Base-by-base conservation (phyloP, 2,329 filamentous ascomycete genomes). In the Trichophyton schoenleinii region DNA sequence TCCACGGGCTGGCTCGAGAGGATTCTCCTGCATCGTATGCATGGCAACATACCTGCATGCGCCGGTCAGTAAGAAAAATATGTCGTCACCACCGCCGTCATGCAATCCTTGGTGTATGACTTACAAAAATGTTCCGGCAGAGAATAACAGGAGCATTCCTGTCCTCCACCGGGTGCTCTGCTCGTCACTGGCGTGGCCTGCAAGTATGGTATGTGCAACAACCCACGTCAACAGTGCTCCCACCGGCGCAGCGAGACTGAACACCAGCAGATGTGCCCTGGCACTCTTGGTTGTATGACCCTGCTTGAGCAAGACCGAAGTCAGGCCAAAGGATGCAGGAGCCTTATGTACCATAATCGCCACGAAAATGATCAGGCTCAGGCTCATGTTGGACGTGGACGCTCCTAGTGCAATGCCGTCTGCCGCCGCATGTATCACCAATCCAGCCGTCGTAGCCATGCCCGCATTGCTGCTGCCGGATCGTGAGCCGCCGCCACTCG, bases 321-420 rank as follows among this genome's bases (percentile, higher is more conserved):
- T 97, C 57, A 99, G 77, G 0, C 94, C 94, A 76, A 99, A 99
- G 0, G 94, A 91, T 1, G 94, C 94, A 0, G 91, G 92, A 0
- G 91, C 92, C 76, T 97, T 99, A 75, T 99, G 94, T 4, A 97
- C 84, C 88, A 99, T 95, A 67, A 99, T 94, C 9, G 94, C 94
- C 46, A 96, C 75, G 73, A 99, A 99, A 44, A 99, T 90, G 67
- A 99, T 89, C 63, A 97, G 84, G 41, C 89, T 90, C 9, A 99
- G 77, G 62, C 87, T 87, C 64, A 84, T 84, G 67, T 89, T 86
- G 3, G 88, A 87, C 2, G 87, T 89, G 0, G 91, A 96, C 25
- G 94, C 94, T 22, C 94, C 94, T 75, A 99, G 86, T 1, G 94
- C 94, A 64, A 99, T 96, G 15, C 94, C 94, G 70, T 99, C 94